phyloP scores from a whole-genome alignment of 2,329 filamentous ascomycete genomes.

The Diaporthe ampelina region DNA sequence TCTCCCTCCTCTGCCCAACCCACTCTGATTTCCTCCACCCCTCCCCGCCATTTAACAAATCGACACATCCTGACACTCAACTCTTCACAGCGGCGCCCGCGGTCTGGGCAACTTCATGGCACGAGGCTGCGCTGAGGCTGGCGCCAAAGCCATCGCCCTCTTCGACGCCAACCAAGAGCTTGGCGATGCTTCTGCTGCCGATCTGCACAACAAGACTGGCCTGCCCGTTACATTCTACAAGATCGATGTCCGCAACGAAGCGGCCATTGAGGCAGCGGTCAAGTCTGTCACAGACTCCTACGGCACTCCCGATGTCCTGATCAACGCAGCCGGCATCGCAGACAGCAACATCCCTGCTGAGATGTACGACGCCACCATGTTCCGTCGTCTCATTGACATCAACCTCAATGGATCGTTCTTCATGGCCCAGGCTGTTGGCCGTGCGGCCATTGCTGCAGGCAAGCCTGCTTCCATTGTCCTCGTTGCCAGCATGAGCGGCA shows the following conservation, averaged over 20 bases:
- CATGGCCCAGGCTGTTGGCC: constrained; percentile 79
- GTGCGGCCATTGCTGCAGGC: constrained; percentile 79
- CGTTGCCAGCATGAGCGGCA: constrained; percentile 85
- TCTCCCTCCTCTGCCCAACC: constrained; percentile 16
- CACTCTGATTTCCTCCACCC: too few relatives aligned
- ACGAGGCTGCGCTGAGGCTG: constrained; percentile 81
- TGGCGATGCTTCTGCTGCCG: constrained; percentile 77
- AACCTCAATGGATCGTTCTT: constrained; percentile 86
- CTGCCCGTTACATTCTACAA: constrained; percentile 83
- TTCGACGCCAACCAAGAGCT: constrained; percentile 84
- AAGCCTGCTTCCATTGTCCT: constrained; percentile 82
- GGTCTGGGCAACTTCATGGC: constrained; percentile 86
- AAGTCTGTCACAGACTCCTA: constrained; percentile 75
- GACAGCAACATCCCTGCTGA: constrained; percentile 89
- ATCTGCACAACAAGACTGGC: constrained; percentile 79
- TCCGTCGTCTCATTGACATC: constrained; percentile 84
- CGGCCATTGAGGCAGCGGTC: constrained; percentile 78
- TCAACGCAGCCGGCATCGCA: constrained; percentile 85
- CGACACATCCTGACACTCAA: neutral
- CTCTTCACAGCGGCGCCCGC: constrained; percentile 72
- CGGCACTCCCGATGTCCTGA: constrained; percentile 79
- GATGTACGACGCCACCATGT: constrained; percentile 81
- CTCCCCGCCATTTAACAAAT: neutral
- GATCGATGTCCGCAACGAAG: constrained; percentile 81
- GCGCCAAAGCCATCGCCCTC: constrained; percentile 80